Conservation (phyloP, 164 flowering plant species). For the Houttuynia cordata region DNA sequence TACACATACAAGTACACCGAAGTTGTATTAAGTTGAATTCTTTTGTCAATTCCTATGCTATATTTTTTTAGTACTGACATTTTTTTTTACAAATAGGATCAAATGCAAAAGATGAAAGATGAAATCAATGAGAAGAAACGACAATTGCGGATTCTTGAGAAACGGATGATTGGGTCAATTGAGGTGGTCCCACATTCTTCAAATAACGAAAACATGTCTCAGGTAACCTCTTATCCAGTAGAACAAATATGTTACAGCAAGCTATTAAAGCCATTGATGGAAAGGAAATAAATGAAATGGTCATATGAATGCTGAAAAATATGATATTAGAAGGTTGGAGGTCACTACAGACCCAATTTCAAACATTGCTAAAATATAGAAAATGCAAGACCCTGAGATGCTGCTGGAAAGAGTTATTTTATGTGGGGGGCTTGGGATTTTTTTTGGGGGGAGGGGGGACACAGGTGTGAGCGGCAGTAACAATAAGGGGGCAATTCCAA, state of each 20-base stretch:
- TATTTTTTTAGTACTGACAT: conserved; percentile 2
- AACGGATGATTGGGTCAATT: conserved; percentile 58
- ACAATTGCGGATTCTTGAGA: conserved; percentile 61
- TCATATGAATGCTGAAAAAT: too few relatives aligned
- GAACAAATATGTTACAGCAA: not conserved
- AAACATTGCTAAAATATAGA: too few relatives aligned
- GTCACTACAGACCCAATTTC: too few relatives aligned
- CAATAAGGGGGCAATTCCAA: too few relatives aligned
- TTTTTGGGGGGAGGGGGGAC: too few relatives aligned
- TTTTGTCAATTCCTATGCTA: not conserved
- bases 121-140: conserved; percentile 68
- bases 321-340: too few relatives aligned
- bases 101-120: conserved; percentile 46
- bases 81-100: conserved; percentile 28
- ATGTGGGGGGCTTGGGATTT: too few relatives aligned
- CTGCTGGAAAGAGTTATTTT: too few relatives aligned
- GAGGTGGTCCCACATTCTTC: conserved; percentile 31
- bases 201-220: conserved; percentile 34
- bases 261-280: not conserved
- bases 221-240: conserved; percentile 26
- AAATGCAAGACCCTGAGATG: too few relatives aligned
- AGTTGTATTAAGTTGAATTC: not conserved
- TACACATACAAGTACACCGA: conserved; percentile 31
- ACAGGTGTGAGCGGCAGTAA: too few relatives aligned
- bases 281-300: too few relatives aligned